A percentile compares a stretch with the other conserved stretches of the same genome.
Evolutionary conservation across 495 filamentous ascomycete genomes (phyloP).

Genomic region (Parmelia sp.): DNA sequence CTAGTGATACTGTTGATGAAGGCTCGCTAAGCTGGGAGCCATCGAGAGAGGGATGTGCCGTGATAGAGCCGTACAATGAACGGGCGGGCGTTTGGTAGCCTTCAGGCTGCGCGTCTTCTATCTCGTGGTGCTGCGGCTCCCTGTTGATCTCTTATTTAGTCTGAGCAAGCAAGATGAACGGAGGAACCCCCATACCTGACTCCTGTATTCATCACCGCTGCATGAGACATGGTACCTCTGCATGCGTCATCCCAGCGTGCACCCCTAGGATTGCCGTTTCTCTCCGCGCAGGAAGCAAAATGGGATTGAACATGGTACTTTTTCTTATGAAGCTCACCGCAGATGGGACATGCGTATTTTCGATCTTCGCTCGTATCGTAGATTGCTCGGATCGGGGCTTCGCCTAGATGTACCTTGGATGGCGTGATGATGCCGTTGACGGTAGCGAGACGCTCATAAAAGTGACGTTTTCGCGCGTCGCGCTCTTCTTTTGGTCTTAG

Average conservation of each 20-base stretch:
- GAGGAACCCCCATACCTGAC: neutral
- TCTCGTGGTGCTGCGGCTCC: neutral
- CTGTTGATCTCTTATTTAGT: neutral
- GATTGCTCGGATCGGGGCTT: neutral
- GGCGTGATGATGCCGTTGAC: neutral
- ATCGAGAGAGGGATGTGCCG: neutral
- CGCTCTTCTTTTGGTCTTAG: neutral
- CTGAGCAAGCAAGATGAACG: neutral
- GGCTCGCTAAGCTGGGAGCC: neutral
- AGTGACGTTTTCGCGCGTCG: neutral
- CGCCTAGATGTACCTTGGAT: neutral
- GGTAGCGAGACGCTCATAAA: neutral
- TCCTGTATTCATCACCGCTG: neutral
- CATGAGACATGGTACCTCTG: neutral
- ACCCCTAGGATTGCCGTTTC: neutral
- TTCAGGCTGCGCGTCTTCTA: neutral
- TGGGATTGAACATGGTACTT: neutral
- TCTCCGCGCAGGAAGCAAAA: neutral
- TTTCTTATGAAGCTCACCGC: neutral
- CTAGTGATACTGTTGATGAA: neutral
- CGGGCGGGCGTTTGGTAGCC: neutral
- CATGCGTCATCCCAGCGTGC: conserved; percentile 3
- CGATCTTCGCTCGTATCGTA: neutral
- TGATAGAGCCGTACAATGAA: neutral
- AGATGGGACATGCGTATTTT: neutral